Evolutionary conservation across 495 filamentous ascomycete genomes (phyloP).

Genomic region (Penicillium canescens): DNA sequence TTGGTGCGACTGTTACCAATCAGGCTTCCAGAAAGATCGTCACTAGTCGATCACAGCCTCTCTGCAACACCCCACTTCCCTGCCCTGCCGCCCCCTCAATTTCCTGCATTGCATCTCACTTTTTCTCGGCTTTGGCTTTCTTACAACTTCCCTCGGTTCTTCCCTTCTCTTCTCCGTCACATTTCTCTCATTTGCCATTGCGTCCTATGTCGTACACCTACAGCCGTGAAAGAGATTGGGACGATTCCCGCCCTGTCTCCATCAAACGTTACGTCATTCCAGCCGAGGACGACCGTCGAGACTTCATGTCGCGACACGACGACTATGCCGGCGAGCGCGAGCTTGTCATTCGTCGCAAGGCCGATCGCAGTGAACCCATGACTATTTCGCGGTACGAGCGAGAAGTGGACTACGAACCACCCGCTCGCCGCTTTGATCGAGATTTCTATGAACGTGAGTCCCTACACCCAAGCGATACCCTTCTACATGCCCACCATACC

Average conservation of each 20-base stretch:
- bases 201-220: constrained; percentile 47
- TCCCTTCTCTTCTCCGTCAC: constrained; percentile 5
- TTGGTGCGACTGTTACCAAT: constrained; percentile 21
- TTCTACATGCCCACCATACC: constrained; percentile 54
- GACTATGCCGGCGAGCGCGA: constrained; percentile 43
- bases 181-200: constrained; percentile 2
- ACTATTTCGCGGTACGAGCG: constrained; percentile 44
- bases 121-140: background rate
- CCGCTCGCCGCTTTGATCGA: constrained; percentile 37
- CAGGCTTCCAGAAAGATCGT: constrained; percentile 14
- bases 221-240: constrained; percentile 45
- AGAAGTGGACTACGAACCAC: constrained; percentile 43
- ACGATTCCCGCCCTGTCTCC: constrained; percentile 41
- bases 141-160: background rate
- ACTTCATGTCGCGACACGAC: constrained; percentile 40
- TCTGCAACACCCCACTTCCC: constrained; percentile 21
- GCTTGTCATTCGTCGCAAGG: constrained; percentile 50
- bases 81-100: constrained; percentile 26
- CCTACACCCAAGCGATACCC: constrained; percentile 48
- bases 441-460: constrained; percentile 59
- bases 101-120: constrained; percentile 17
- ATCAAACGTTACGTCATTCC: constrained; percentile 55
- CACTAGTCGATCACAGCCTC: constrained; percentile 25
- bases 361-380: constrained; percentile 44
- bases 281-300: constrained; percentile 44